Base-by-base conservation (phyloP, 2,329 filamentous ascomycete genomes). In the Aureobasidium sp. region DNA sequence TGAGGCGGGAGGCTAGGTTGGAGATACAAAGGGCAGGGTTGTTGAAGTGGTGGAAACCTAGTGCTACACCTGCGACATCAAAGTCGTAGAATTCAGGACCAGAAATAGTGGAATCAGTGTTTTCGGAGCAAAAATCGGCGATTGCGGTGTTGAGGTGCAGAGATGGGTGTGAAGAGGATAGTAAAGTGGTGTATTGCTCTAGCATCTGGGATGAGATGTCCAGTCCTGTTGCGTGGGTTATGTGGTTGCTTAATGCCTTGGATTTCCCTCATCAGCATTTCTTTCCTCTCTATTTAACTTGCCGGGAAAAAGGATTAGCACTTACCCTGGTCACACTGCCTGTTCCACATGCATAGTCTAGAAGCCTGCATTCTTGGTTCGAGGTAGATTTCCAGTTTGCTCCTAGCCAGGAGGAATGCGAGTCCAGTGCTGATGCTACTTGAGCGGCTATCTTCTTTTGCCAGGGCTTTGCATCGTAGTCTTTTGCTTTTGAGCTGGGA, bases 41-140 rank as follows among this genome's bases (percentile, higher is more conserved):
- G 41, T 70, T 68, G 41, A 80, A 78, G 53, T 79, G 78, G 65
- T 80, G 78, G 67, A 79, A 79, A 0, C 73, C 77, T 5, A 77
- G 72, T 0, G 76, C 74, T 12, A 78, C 72, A 12, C 74, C 72
- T 0, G 72, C 77, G 10, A 79, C 63, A 58, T 80, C 78, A 64
- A 79, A 80, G 41, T 72, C 64, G 20, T 71, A 67, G 66, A 69
- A 77, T 15, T 37, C 34, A 5, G 68, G 60, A 0, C 62, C 67
- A 0, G 66, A 62, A 6, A 78, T 12, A 12, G 37, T 57, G 1
- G 65, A 17, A 2, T 67, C 39, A 0, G 67, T 26, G 0, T 72
- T 67, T 6, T 69, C 69, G 41, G 71, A 67, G 50, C 75, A 70
- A 0, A 79, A 65, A 63, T 80, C 70, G 8, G 75, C 71, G 13